These are phyloP conservation scores for Quercus dentata DNA, from an alignment of 306 rosid genomes.

Conservation along the genomic window DNA sequence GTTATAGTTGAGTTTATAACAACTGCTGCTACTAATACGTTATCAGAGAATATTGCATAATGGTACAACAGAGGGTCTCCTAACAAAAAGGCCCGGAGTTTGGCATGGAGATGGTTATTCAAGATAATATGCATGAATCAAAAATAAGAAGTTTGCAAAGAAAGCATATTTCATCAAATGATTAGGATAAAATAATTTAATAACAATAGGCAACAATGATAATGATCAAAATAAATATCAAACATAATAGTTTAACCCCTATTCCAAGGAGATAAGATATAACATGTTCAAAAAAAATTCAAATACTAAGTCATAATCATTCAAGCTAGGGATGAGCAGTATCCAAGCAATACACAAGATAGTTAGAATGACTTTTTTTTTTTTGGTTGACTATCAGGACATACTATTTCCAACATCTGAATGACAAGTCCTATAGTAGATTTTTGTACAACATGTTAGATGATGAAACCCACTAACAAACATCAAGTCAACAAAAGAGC, in stretches of 20 bases:
- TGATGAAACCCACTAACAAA: neutral
- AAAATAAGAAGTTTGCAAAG: too few relatives aligned
- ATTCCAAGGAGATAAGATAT: neutral
- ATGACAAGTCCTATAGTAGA: neutral
- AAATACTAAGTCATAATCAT: neutral
- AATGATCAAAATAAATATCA: neutral
- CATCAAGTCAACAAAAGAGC: neutral
- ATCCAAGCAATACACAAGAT: neutral
- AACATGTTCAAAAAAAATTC: neutral
- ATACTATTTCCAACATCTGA: neutral
- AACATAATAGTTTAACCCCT: neutral
- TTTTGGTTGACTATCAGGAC: too few relatives aligned
- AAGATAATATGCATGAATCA: too few relatives aligned
- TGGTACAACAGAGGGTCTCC: slow-evolving; percentile 74
- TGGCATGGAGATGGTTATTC: too few relatives aligned
- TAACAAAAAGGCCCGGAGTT: neutral
- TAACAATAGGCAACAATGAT: neutral
- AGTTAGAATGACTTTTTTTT: too few relatives aligned
- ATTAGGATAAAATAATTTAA: neutral
- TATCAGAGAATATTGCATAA: slow-evolving; percentile 88
- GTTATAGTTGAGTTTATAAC: slow-evolving; percentile 81
- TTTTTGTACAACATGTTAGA: neutral
- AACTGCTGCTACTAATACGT: slow-evolving; percentile 80
- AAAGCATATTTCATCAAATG: too few relatives aligned
- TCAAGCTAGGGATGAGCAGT: neutral